phyloP scores from a whole-genome alignment of 2,329 filamentous ascomycete species.

The Dothidotthia symphoricarpi region DNA sequence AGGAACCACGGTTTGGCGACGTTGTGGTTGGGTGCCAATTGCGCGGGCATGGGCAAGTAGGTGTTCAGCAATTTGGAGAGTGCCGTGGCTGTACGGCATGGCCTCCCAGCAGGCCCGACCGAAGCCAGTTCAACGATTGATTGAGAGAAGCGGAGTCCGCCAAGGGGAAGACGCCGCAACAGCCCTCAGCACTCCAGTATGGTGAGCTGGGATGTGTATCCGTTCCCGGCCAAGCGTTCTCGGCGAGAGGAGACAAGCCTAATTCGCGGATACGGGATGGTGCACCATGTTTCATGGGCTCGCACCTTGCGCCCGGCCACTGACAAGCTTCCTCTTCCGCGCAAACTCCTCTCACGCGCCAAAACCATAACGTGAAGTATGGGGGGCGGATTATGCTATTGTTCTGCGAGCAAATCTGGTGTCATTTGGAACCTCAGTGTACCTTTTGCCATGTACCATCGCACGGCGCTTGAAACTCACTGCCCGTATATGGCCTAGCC shows the following conservation, averaged over 20 bases:
- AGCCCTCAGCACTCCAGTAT: slow-evolving; percentile 19
- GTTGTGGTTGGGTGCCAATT: slow-evolving; percentile 3
- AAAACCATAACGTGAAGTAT: no score
- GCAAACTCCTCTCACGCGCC: slow-evolving; percentile 12
- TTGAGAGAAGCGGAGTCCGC: slow-evolving; percentile 21
- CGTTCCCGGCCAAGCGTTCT: slow-evolving; percentile 16
- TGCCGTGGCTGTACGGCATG: slow-evolving; percentile 10
- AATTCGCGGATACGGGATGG: slow-evolving; percentile 35
- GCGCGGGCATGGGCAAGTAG: not conserved
- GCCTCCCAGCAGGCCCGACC: slow-evolving; percentile 16
- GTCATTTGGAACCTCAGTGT: slow-evolving; percentile 2
- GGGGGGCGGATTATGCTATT: no score
- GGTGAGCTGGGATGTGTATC: slow-evolving; percentile 22
- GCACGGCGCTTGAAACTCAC: slow-evolving; percentile 6
- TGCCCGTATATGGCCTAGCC: slow-evolving; percentile 11
- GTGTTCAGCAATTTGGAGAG: slow-evolving; percentile 1
- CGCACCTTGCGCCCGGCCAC: slow-evolving; percentile 16
- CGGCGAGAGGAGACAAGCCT: slow-evolving; percentile 15
- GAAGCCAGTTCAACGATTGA: slow-evolving; percentile 10
- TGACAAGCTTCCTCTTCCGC: slow-evolving; percentile 4
- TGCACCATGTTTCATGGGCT: slow-evolving; percentile 38
- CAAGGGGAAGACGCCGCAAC: slow-evolving; percentile 5
- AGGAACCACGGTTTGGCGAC: slow-evolving; percentile 16
- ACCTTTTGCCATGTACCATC: no score
- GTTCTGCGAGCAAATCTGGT: not conserved